Evolutionary conservation across 352 stramenopile genomes (phyloP).

Genomic region (Phytopythium delawarense): DNA sequence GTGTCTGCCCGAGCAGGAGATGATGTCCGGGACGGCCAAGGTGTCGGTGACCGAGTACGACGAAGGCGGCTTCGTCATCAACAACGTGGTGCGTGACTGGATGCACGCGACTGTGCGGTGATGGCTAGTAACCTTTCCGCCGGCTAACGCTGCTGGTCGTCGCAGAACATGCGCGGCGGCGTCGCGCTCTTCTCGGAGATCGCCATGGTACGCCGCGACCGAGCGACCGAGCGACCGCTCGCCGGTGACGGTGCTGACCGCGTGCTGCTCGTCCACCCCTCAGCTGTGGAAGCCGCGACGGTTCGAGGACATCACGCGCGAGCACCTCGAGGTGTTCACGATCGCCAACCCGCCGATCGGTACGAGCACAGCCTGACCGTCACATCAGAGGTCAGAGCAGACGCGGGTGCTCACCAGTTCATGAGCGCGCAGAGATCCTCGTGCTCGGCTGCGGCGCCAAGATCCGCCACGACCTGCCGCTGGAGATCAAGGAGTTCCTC

Average conservation of each 20-base stretch:
- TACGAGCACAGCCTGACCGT: constrained; percentile 11
- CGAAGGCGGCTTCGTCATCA: constrained; percentile 81
- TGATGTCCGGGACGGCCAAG: constrained; percentile 76
- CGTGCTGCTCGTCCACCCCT: not conserved
- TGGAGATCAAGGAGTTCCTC: constrained; percentile 67
- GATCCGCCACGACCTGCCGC: constrained; percentile 55
- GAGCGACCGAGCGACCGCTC: not conserved
- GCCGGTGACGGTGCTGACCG: not conserved
- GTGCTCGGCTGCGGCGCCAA: constrained; percentile 70
- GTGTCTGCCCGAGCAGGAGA: constrained; percentile 39
- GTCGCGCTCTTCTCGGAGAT: constrained; percentile 71
- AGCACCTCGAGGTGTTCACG: constrained; percentile 73
- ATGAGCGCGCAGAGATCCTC: constrained; percentile 50
- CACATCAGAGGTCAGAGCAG: not conserved
- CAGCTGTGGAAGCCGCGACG: constrained; percentile 77
- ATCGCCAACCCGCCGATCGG: constrained; percentile 69
- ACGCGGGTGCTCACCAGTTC: not conserved
- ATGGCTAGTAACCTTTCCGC: not conserved
- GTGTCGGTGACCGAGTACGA: constrained; percentile 82
- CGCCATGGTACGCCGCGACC: constrained; percentile 40
- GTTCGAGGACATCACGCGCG: constrained; percentile 78
- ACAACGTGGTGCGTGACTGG: constrained; percentile 47
- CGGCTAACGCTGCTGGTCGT: not conserved
- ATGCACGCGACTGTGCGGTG: not conserved
- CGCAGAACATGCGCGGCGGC: constrained; percentile 78